Evolutionary conservation across 1,284 basidiomycete genomes (phyloP).

Genomic region (Clitocybe nebularis): DNA sequence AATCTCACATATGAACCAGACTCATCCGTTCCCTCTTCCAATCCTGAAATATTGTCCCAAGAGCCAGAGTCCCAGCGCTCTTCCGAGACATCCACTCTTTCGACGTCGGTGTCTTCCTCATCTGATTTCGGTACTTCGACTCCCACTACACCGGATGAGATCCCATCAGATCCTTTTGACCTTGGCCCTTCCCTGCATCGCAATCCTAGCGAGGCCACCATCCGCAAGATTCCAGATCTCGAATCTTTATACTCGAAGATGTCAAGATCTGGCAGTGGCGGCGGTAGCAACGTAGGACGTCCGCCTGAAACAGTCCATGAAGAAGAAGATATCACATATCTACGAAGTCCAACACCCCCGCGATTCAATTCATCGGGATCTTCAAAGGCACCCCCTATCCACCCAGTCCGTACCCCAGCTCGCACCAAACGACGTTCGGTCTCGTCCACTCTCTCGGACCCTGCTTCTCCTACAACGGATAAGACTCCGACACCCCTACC

Average conservation of each 20-base stretch:
- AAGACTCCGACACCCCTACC: slow-evolving; percentile 39
- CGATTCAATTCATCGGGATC: slow-evolving; percentile 27
- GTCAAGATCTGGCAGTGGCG: slow-evolving; percentile 24
- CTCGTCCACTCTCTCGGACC: slow-evolving; percentile 74
- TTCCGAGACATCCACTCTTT: slow-evolving; percentile 47
- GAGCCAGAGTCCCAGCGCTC: slow-evolving; percentile 26
- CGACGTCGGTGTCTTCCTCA: slow-evolving; percentile 49
- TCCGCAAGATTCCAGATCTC: slow-evolving; percentile 36
- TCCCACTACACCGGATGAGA: slow-evolving; percentile 53
- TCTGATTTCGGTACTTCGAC: slow-evolving; percentile 48
- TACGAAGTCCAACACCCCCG: slow-evolving; percentile 9
- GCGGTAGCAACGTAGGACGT: too few species aligned
- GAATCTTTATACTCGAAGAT: slow-evolving; percentile 26
- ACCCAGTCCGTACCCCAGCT: slow-evolving; percentile 82
- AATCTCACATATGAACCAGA: slow-evolving; percentile 31
- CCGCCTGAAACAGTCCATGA: slow-evolving; percentile 44
- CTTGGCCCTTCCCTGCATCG: slow-evolving; percentile 33
- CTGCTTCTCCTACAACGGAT: slow-evolving; percentile 47
- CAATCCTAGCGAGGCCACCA: slow-evolving; percentile 53
- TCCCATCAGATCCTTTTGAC: slow-evolving; percentile 40
- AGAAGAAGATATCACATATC: slow-evolving; percentile 30
- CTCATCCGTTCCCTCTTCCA: slow-evolving; percentile 18
- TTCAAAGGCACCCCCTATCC: slow-evolving; percentile 47
- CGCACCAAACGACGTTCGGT: slow-evolving; percentile 93
- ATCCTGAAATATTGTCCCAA: slow-evolving; percentile 10